These are phyloP conservation scores for Boletus vinaceobasis DNA, from an alignment of 768 basidiomycete genomes.

Conservation along the genomic window DNA sequence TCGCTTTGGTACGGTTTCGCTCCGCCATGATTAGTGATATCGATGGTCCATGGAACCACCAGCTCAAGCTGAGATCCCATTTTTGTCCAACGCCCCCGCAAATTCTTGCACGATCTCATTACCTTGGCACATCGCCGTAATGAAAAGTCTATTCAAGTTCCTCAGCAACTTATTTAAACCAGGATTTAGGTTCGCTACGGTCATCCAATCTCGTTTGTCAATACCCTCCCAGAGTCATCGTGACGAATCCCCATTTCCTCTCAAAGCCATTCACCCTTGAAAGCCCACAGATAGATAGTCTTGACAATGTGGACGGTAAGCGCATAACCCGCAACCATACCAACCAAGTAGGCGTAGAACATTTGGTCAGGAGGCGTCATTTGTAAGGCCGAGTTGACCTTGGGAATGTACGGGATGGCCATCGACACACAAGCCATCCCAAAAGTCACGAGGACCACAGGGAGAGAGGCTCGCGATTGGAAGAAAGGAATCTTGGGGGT, in stretches of 20 bases:
- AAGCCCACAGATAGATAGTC: conserved; percentile 23
- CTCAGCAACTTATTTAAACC: background rate
- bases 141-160: background rate
- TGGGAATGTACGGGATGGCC: conserved; percentile 34
- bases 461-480: conserved; percentile 29
- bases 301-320: conserved; percentile 26
- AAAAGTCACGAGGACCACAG: conserved; percentile 28
- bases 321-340: conserved; percentile 22
- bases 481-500: conserved; percentile 31
- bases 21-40: no score
- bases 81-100: no score
- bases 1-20: no score
- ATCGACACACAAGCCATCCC: conserved; percentile 31
- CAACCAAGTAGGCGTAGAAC: conserved; percentile 27
- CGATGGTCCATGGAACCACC: no score
- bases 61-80: no score
- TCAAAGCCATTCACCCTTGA: conserved; percentile 32
- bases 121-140: background rate
- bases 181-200: background rate
- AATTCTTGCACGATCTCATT: no score
- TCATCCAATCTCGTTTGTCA: background rate
- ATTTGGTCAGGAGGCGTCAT: conserved; percentile 28
- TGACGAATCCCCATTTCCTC: background rate
- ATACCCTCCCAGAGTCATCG: background rate
- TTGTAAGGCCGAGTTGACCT: conserved; percentile 27